These are phyloP conservation scores for Coemansia sp. DNA, from an alignment of 192 early-diverging fungal genomes.

Conservation along the genomic window DNA sequence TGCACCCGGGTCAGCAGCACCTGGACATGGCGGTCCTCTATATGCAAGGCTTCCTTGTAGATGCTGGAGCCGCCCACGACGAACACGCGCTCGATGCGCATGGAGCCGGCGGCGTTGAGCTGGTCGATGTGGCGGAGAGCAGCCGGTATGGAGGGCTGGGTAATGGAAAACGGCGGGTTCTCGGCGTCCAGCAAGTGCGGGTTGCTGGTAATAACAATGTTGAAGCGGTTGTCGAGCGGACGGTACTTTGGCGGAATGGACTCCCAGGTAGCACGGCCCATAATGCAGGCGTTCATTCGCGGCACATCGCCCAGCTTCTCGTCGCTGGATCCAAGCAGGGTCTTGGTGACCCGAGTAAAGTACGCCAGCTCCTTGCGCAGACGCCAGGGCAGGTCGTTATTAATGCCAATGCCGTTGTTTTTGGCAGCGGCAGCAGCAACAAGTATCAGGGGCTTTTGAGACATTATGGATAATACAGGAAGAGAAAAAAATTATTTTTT, in stretches of 20 bases:
- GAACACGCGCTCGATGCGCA: slow-evolving; percentile 58
- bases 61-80: slow-evolving; percentile 78
- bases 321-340: background rate
- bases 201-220: slow-evolving; percentile 80
- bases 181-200: slow-evolving; percentile 48
- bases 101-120: slow-evolving; percentile 5
- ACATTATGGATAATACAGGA: background rate
- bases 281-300: slow-evolving; percentile 78
- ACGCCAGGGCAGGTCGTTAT: slow-evolving; percentile 79
- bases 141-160: slow-evolving; percentile 23
- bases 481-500: background rate
- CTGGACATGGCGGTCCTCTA: slow-evolving; percentile 51
- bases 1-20: slow-evolving; percentile 73
- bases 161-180: slow-evolving; percentile 6
- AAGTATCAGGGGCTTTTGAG: slow-evolving; percentile 49
- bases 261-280: slow-evolving; percentile 94
- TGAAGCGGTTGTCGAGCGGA: slow-evolving; percentile 76
- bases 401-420: slow-evolving; percentile 74
- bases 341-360: slow-evolving; percentile 68
- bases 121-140: slow-evolving; percentile 54
- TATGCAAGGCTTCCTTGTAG: slow-evolving; percentile 68
- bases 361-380: slow-evolving; percentile 81
- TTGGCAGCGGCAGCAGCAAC: slow-evolving; percentile 75
- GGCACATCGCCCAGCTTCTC: background rate
- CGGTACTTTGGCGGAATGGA: slow-evolving; percentile 79